Conservation (phyloP, 768 basidiomycete genomes). For the Russula sp. region DNA sequence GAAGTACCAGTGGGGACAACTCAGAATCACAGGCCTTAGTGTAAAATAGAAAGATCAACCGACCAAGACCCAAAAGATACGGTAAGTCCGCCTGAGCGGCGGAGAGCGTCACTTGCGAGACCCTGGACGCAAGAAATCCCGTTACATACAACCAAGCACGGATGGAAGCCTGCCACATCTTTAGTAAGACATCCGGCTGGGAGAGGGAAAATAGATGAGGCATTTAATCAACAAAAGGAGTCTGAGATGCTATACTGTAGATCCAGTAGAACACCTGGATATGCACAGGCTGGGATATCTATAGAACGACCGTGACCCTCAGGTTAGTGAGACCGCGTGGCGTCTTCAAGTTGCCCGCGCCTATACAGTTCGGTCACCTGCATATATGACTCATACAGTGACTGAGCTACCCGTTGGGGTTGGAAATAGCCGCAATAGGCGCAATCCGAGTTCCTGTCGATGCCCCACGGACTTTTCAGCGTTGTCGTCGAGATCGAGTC, state of each 20-base stretch:
- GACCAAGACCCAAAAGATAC: slow-evolving; percentile 57
- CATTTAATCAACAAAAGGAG: not conserved
- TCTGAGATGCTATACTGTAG: no score
- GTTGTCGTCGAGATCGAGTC: no score
- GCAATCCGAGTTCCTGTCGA: not conserved
- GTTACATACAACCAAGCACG: slow-evolving; percentile 15
- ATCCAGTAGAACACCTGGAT: no score
- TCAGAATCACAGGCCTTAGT: slow-evolving; percentile 2
- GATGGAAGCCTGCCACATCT: not conserved
- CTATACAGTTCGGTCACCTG: no score
- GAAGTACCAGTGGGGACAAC: not conserved
- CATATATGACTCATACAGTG: no score
- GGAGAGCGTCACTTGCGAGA: slow-evolving; percentile 33
- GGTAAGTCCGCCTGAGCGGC: slow-evolving; percentile 25
- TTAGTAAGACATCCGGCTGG: not conserved
- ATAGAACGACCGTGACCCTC: no score
- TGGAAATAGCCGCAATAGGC: no score
- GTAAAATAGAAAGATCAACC: slow-evolving; percentile 9
- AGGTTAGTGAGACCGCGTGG: no score
- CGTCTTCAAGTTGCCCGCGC: no score
- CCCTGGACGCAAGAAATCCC: slow-evolving; percentile 18
- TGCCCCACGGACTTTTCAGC: not conserved
- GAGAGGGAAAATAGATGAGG: slow-evolving; percentile 4
- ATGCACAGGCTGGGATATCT: no score
- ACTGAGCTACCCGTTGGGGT: no score